phyloP scores from a whole-genome alignment of 1,284 basidiomycete genomes.

The Heterobasidion annosum region DNA sequence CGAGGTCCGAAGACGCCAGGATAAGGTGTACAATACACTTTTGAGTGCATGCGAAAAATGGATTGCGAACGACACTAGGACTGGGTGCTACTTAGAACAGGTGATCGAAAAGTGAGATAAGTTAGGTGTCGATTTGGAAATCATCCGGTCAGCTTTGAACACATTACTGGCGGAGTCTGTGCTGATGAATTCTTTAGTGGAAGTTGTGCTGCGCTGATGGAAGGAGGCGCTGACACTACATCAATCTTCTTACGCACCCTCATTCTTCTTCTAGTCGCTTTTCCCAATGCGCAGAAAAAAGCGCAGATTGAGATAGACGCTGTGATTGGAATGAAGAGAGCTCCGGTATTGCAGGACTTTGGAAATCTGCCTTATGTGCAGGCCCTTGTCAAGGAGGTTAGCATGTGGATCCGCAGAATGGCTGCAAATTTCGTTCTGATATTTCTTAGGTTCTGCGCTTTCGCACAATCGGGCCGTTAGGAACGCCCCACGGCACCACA shows the following conservation, averaged over 20 bases:
- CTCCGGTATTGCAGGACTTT: background rate
- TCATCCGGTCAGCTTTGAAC: background rate
- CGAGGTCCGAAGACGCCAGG: conserved; percentile 15
- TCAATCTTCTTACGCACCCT: background rate
- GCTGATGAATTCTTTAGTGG: background rate
- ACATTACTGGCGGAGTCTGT: too few species aligned
- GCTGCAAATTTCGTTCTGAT: background rate
- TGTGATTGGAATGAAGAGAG: background rate
- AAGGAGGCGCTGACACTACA: background rate
- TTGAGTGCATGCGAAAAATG: conserved; percentile 4
- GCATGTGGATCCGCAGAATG: too few species aligned
- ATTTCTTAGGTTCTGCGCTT: background rate
- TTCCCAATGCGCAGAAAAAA: background rate
- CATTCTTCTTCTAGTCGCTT: background rate
- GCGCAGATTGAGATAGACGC: background rate
- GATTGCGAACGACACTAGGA: background rate
- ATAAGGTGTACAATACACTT: conserved; percentile 15
- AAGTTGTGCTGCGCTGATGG: background rate
- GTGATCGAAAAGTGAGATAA: background rate
- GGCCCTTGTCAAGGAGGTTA: background rate
- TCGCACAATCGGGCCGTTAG: background rate
- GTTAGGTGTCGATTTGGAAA: background rate
- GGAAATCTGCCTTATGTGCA: background rate
- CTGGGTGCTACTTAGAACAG: background rate
- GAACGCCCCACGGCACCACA: background rate